Conservation (phyloP, 352 stramenopile genomes). For the Pythium sp. region DNA sequence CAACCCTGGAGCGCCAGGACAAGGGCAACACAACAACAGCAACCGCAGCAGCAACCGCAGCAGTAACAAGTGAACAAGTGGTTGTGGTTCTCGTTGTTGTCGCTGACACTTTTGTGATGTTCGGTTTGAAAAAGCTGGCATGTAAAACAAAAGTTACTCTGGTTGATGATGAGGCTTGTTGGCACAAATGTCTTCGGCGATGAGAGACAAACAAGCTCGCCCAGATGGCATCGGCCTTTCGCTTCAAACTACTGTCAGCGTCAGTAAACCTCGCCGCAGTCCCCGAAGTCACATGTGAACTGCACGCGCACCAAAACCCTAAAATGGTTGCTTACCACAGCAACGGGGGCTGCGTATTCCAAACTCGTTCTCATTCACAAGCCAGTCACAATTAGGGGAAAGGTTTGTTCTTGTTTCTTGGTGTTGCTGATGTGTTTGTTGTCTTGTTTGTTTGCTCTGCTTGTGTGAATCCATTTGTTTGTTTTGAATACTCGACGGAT, state of each 20-base stretch:
- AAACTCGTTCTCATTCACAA: conserved; percentile 3
- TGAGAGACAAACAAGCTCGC: no score
- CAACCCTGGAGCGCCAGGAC: background rate
- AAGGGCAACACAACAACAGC: background rate
- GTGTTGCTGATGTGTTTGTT: background rate
- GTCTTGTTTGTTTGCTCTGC: background rate
- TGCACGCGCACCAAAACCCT: background rate
- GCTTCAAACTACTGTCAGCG: no score
- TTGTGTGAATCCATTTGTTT: background rate
- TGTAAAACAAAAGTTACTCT: no score
- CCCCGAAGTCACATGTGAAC: no score
- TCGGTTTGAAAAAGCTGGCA: no score
- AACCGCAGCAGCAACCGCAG: no score
- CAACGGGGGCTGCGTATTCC: conserved; percentile 2
- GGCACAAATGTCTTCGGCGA: no score
- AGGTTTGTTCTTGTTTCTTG: background rate
- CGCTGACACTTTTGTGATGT: background rate
- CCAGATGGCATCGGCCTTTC: no score
- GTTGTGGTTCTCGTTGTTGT: background rate
- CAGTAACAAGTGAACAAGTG: no score
- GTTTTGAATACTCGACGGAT: background rate
- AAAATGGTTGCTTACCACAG: background rate
- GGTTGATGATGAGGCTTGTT: no score
- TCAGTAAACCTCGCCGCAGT: no score
- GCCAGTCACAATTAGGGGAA: background rate